Conservation (phyloP, 495 filamentous ascomycete genomes). For the Trypethelium eluteriae region DNA sequence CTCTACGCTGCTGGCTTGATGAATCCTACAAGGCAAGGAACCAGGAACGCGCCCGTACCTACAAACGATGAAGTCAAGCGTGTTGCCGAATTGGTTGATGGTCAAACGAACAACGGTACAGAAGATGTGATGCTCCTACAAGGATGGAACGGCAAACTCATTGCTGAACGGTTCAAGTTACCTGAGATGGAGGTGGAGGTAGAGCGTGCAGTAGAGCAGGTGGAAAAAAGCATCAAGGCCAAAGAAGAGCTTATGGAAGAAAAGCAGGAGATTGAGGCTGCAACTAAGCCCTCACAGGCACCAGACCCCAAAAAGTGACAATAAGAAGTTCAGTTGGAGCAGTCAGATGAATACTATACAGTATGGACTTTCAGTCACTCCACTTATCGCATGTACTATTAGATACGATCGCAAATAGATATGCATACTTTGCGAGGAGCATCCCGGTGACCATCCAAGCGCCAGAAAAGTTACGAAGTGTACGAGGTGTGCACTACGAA, state of each 20-base stretch:
- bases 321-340: not conserved
- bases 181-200: constrained; percentile 83
- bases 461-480: no score
- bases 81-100: constrained; percentile 61
- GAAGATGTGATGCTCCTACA: constrained; percentile 38
- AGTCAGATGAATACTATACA: not conserved
- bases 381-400: not conserved
- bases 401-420: not conserved
- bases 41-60: constrained; percentile 29
- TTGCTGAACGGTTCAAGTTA: constrained; percentile 41
- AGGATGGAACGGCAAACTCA: constrained; percentile 40
- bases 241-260: constrained; percentile 46
- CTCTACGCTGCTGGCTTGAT: constrained; percentile 51
- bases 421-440: not conserved
- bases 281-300: not conserved
- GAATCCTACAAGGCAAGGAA: constrained; percentile 29
- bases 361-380: not conserved
- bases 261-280: constrained; percentile 33
- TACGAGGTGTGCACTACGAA: no score
- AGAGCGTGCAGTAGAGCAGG: constrained; percentile 81
- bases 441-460: no score
- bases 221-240: constrained; percentile 49
- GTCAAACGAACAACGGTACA: constrained; percentile 27
- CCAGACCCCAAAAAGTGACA: not conserved
- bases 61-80: constrained; percentile 32